Evolutionary conservation across 1,139 yeast genomes (phyloP).

Genomic region (Wickerhamomyces sp.): DNA sequence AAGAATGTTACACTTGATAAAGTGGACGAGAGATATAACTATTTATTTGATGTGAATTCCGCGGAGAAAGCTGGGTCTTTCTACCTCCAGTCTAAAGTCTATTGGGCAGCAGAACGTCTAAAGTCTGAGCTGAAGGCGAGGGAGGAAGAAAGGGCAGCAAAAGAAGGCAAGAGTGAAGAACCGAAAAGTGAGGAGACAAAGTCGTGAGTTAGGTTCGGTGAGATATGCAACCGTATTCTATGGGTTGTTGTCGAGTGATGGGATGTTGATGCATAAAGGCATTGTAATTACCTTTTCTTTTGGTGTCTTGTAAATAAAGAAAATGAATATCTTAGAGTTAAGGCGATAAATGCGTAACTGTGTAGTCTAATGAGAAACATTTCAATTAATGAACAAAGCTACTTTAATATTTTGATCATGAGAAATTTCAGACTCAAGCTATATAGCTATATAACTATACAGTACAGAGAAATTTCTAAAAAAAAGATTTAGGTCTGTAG

Average conservation of each 20-base stretch:
- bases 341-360: too few relatives aligned
- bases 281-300: too few relatives aligned
- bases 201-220: neutral
- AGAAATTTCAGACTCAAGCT: neutral
- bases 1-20: constrained; percentile 52
- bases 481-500: constrained; percentile 13
- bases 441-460: constrained; percentile 1
- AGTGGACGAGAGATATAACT: constrained; percentile 71
- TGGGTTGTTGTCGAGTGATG: neutral
- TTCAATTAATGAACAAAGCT: neutral
- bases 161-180: constrained; percentile 4
- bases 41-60: constrained; percentile 81
- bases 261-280: neutral
- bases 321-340: too few relatives aligned
- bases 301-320: neutral
- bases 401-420: neutral
- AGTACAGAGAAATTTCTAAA: too few relatives aligned
- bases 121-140: constrained; percentile 22
- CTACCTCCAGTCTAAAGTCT: constrained; percentile 87
- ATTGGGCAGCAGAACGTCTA: constrained; percentile 49
- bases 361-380: too few relatives aligned
- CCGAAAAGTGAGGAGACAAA: constrained; percentile 4
- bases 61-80: constrained; percentile 94
- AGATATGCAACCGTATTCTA: neutral
- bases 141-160: constrained; percentile 16